Evolutionary conservation across 805 yeast species (phyloP), one percentile per base, ranked within the genome.

Genomic region (Ogataea glucozyma): DNA sequence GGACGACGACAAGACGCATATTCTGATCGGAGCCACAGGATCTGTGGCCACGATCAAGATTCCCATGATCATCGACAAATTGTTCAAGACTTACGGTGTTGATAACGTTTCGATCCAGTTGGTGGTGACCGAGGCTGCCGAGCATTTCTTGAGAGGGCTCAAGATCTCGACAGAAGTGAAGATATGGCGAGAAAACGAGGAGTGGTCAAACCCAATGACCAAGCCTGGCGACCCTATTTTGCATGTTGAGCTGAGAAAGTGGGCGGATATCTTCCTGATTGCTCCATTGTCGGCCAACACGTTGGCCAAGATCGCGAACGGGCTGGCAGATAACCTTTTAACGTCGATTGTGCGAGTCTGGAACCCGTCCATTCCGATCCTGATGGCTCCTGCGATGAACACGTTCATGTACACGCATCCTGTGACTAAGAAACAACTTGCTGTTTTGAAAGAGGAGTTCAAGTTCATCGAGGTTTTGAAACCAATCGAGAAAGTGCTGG

Each of bases 201-300:
- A 91, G 66, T 91, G 99, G 99, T 65, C 69, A 4, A 57, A 58
- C 22, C 65, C 65, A 12, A 53, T 61, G 54, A 69, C 70, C 24
- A 79, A 83, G n/a, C 91, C 97, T 85, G 81, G 82, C 54, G 98
- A 93, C 64, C 97, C 98, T 1, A 96, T 93, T 26, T 71, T 93
- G 51, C 98, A 91, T 66, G 89, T 91, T 53, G 98, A 93, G 67
- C 71, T 91, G 46, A 81, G 98, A 47, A 80, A 96, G 50, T 91
- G 98, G 98, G 98, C 98, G 1, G 97, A 91, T 65, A 81, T 93
- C 31, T 72, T 93, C 37, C 76, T 93, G 17, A 85, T 91, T 32
- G 96, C 96, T n/a, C 99, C 99, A 11, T 70, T 91, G 52, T 84
- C 95, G 12, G 97, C 98, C 5, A 93, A 93, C 63, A 85, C 98